Percentiles rank a stretch among this genome's conserved stretches.
These are phyloP conservation scores for Phylloporus rhodoxanthus DNA, from an alignment of 768 basidiomycete species.

Conservation along the genomic window DNA sequence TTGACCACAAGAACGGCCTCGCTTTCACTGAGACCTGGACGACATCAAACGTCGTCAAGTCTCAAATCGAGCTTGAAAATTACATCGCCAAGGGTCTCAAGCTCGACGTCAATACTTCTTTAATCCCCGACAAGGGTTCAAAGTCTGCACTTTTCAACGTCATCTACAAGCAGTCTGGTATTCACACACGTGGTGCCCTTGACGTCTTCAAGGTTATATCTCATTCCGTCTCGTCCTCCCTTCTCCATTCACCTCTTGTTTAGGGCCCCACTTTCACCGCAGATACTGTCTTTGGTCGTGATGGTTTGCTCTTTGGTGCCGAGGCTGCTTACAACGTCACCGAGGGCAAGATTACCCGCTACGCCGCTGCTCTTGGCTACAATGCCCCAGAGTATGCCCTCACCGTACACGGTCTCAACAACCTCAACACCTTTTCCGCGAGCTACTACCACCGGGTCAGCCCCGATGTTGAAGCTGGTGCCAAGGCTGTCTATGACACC, in stretches of 20 bases:
- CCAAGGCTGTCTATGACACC: constrained; percentile 94
- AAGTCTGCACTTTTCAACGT: constrained; percentile 82
- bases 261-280: constrained; percentile 97
- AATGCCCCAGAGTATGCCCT: constrained; percentile 95
- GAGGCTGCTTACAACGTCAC: constrained; percentile 97
- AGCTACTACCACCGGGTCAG: constrained; percentile 98
- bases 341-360: constrained; percentile 86
- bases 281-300: constrained; percentile 91
- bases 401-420: constrained; percentile 91
- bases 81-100: constrained; percentile 97
- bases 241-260: constrained; percentile 2
- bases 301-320: constrained; percentile 94
- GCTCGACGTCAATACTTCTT: constrained; percentile 78
- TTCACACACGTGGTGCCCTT: constrained; percentile 86
- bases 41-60: constrained; percentile 87
- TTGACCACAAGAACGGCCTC: constrained; percentile 87
- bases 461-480: constrained; percentile 88
- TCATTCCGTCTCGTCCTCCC: constrained; percentile 1
- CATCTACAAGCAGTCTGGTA: constrained; percentile 91
- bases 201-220: constrained; percentile 86
- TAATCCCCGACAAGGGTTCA: constrained; percentile 80
- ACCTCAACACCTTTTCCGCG: constrained; percentile 88
- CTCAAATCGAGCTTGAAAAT: constrained; percentile 92
- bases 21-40: constrained; percentile 96
- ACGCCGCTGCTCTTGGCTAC: constrained; percentile 89